Percentiles rank a stretch among this genome's conserved stretches.
Conservation (phyloP, 331 rosid species). For the Phaseolus coccineus region DNA sequence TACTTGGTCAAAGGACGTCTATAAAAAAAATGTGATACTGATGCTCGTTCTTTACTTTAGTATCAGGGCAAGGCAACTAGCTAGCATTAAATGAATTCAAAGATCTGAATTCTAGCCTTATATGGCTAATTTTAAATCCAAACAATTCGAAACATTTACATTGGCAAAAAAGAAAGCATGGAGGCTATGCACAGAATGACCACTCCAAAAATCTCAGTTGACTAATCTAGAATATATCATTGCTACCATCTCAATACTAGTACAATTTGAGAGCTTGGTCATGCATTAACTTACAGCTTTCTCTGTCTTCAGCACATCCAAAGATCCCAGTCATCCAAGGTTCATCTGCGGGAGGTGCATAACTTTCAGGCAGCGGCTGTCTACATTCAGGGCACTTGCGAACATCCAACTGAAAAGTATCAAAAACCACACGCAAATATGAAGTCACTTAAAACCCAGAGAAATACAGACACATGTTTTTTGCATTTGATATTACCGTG, state of each 20-base stretch:
- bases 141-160: background rate
- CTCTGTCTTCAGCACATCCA: slow-evolving; percentile 86
- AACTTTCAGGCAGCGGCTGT: slow-evolving; percentile 95
- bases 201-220: background rate
- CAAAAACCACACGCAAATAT: slow-evolving; percentile 20
- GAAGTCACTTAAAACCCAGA: slow-evolving; percentile 12
- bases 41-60: slow-evolving; percentile 5
- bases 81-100: slow-evolving; percentile 19
- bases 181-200: slow-evolving; percentile 25
- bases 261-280: slow-evolving; percentile 20
- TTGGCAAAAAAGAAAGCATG: background rate
- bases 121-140: background rate
- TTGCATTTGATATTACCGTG: slow-evolving; percentile 10
- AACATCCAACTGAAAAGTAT: slow-evolving; percentile 66
- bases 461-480: background rate
- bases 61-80: background rate
- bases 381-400: slow-evolving; percentile 90
- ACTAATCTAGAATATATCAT: slow-evolving; percentile 21
- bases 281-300: slow-evolving; percentile 78
- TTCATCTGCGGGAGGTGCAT: slow-evolving; percentile 89
- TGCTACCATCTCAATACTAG: slow-evolving; percentile 7
- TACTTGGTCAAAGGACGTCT: background rate
- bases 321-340: slow-evolving; percentile 98
- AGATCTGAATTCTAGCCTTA: slow-evolving; percentile 21
- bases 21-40: slow-evolving; percentile 6